Base-by-base conservation (phyloP, 129 eudicot species). In the Dittrichia graveolens region DNA sequence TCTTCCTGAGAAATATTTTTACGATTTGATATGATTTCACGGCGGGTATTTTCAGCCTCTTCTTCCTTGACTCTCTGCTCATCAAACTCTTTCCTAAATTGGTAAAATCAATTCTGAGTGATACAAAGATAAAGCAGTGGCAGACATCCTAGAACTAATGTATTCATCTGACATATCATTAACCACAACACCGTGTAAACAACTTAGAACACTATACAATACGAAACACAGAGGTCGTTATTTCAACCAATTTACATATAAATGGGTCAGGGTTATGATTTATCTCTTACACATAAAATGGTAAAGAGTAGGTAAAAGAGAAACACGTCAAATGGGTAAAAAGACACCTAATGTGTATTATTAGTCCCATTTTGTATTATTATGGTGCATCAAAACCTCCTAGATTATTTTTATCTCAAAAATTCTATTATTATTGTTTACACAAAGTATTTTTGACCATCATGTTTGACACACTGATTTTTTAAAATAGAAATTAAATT, bases 1-100 rank as follows among this genome's bases (percentile, higher is more conserved):
- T 88, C 91, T 58, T 85, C 80, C 53, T 66, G 82, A 12, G 93
- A 44, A 72, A 61, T 72, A 40, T 77, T 84, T 74, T 88, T 88
- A 67, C 77, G 72, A 69, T n/a, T n/a, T n/a, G n/a, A n/a, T n/a
- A n/a, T n/a, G n/a, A n/a, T n/a, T n/a, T 82, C 77, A 5, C 80
- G 71, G 5, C 83, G 89, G 65, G 78, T 61, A 47, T 38, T 81
- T 18, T 78, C 86, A 71, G 72, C 79, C 80, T 87, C 95, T 77
- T 87, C 87, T 42, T 75, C 88, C 74, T 79, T 81, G 34, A 84
- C 87, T 81, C 98, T 88, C 79, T 84, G 91, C 56, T 71, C 91
- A 67, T 94, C 96, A 72, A 83, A 93, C 43, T 90, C 93, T 78
- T 94, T 94, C 91, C 98, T 91, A 83, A 39, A 66, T 53, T 41